These are phyloP conservation scores for Hemisphaericaspora subhashii DNA, from an alignment of 1,139 yeast species.

Conservation along the genomic window DNA sequence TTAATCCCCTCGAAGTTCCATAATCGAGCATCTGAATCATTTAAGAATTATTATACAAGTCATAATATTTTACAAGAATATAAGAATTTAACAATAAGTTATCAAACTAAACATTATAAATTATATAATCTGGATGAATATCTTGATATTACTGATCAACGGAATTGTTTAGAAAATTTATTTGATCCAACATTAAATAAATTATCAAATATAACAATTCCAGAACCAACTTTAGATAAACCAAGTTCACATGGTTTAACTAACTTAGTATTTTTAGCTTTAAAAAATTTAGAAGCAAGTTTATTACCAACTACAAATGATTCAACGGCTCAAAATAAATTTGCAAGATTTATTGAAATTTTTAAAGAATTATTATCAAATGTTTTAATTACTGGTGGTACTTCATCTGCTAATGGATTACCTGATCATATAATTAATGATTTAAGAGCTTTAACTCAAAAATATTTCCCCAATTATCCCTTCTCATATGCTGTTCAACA, in stretches of 20 bases:
- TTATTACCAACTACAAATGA: constrained; percentile 27
- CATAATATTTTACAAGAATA: constrained; percentile 47
- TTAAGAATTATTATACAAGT: constrained; percentile 44
- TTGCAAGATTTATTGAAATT: constrained; percentile 41
- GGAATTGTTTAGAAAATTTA: constrained; percentile 51
- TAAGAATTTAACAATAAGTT: constrained; percentile 16
- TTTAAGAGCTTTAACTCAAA: constrained; percentile 44
- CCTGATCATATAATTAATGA: constrained; percentile 64
- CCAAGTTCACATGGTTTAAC: constrained; percentile 45
- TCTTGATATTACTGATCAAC: constrained; percentile 39
- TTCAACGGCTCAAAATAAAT: constrained; percentile 26
- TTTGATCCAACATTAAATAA: constrained; percentile 53
- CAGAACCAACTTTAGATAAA: constrained; percentile 39
- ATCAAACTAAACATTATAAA: constrained; percentile 40
- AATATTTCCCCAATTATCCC: constrained; percentile 51
- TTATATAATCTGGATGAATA: constrained; percentile 47
- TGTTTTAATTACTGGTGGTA: constrained; percentile 67
- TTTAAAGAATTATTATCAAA: constrained; percentile 51
- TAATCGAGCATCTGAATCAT: constrained; percentile 45
- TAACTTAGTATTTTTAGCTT: constrained; percentile 37
- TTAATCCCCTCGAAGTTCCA: constrained; percentile 28
- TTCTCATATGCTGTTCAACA: constrained; percentile 24
- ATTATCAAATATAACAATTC: constrained; percentile 29
- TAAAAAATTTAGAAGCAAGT: constrained; percentile 36
- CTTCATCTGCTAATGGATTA: constrained; percentile 59